Evolutionary conservation across 805 yeast species (phyloP), one percentile per base, ranked within the genome.

Genomic region (Zygoascus biomembranicola): DNA sequence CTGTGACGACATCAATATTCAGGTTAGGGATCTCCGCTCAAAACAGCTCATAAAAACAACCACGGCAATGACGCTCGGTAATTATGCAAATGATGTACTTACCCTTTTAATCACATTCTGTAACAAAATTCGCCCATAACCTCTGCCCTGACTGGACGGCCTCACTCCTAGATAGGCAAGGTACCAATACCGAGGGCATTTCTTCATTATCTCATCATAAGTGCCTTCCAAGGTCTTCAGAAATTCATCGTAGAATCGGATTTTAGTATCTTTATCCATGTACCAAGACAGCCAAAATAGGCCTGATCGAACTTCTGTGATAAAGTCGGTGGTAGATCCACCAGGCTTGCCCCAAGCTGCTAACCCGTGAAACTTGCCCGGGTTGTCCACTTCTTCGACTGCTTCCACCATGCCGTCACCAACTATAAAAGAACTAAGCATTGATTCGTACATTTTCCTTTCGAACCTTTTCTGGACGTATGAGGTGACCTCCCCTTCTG

Each of bases 101-200:
- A 68, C 78, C 55, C 76, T 70, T 43, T 76, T 75, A 52, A 78
- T 70, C 51, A 77, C 79, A 63, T 71, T 73, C 56, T 79, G 77
- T 50, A 80, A 68, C 55, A 81, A 68, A 55, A 73, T 67, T 62
- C 79, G 72, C 37, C 82, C 82, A 59, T 78, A 71, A 20, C 84
- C 84, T 61, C 77, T 77, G 51, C 85, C 85, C 62, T 81, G 70
- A 68, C 81, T 81, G 43, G 73, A 64, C 8, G 83, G 82, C 45
- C 77, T 69, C 23, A 81, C 79, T 43, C 84, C 84, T 51, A 81
- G 71, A 63, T 81, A 84, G 47, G 77, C 73, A 57, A 81, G 69
- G 63, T 81, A 81, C 84, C 85, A 81, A 48, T 64, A 66, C 16
- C 69, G 68, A 4, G 72, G 71, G 23, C 74, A 73, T 14, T 49